Percentiles rank a stretch among this genome's conserved stretches.
phyloP scores from a whole-genome alignment of 257 asterid species.

The Forsythia viridissima region DNA sequence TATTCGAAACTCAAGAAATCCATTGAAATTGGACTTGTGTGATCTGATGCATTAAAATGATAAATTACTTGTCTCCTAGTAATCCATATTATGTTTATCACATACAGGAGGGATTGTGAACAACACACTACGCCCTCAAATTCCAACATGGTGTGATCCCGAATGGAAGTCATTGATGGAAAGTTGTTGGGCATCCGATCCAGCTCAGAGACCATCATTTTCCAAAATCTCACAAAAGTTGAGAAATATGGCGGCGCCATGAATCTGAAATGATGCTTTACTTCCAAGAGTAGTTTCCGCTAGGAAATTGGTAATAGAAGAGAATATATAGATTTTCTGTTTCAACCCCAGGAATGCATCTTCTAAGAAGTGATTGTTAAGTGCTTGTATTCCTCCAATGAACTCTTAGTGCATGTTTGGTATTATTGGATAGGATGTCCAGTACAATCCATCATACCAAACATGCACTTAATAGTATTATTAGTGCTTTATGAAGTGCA shows the following conservation, averaged over 20 bases:
- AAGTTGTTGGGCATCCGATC: constrained; percentile 82
- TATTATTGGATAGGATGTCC: background rate
- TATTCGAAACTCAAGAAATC: no score
- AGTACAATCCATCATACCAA: background rate
- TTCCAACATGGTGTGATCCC: constrained; percentile 97
- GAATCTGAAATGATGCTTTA: constrained; percentile 69
- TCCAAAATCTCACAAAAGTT: constrained; percentile 86
- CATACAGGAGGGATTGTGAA: constrained; percentile 85
- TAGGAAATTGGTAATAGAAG: constrained; percentile 14
- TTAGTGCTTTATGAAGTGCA: constrained; percentile 32
- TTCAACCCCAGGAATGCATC: background rate
- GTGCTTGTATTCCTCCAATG: constrained; percentile 31
- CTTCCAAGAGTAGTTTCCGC: constrained; percentile 8
- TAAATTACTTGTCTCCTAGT: background rate
- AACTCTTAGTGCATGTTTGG: constrained; percentile 14
- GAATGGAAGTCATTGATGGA: constrained; percentile 98
- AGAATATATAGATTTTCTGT: constrained; percentile 23
- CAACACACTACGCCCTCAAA: constrained; percentile 86
- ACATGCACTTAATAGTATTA: constrained; percentile 15
- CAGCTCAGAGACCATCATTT: constrained; percentile 78
- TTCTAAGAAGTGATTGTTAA: constrained; percentile 22
- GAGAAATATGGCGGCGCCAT: constrained; percentile 93
- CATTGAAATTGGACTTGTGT: background rate
- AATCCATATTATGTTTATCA: background rate
- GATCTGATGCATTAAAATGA: no score